phyloP scores from a whole-genome alignment of 225 moss, liverwort and hornwort genomes.

The Thuidium tamariscinum region DNA sequence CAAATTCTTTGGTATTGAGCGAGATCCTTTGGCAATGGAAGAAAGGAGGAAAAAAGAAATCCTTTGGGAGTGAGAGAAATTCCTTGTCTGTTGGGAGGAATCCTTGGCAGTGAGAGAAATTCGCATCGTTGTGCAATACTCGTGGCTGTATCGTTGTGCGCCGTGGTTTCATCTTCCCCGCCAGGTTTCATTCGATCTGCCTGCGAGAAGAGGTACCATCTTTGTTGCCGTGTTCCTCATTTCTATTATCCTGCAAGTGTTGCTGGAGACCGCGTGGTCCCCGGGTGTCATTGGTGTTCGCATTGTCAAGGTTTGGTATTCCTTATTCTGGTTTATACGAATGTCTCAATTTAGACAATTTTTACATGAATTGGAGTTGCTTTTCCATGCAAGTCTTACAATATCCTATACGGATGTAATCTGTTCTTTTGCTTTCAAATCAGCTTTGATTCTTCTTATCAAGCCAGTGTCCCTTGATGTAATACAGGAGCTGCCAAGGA shows the following conservation, averaged over 20 bases:
- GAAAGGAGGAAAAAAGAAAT: background rate
- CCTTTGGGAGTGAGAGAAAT: background rate
- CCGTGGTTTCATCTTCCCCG: background rate
- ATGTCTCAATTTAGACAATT: background rate
- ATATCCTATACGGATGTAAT: background rate
- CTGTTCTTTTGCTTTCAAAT: background rate
- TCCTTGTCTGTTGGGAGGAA: background rate
- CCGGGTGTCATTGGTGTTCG: background rate
- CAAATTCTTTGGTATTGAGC: no score
- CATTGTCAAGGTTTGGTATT: conserved; percentile 30
- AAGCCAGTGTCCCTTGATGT: background rate
- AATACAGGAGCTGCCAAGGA: background rate
- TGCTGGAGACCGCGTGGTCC: conserved; percentile 17
- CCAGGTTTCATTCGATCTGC: background rate
- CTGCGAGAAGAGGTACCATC: background rate
- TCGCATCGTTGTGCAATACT: background rate
- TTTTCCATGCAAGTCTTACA: background rate
- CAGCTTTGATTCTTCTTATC: background rate
- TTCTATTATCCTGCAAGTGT: conserved; percentile 24
- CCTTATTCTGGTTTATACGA: conserved; percentile 34
- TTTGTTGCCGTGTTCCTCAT: background rate
- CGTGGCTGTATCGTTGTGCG: background rate
- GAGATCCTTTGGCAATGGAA: background rate
- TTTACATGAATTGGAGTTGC: background rate
- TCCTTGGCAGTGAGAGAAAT: background rate